These are phyloP conservation scores for Trichoderma reesei DNA, from an alignment of 495 filamentous ascomycete genomes.

Conservation along the genomic window DNA sequence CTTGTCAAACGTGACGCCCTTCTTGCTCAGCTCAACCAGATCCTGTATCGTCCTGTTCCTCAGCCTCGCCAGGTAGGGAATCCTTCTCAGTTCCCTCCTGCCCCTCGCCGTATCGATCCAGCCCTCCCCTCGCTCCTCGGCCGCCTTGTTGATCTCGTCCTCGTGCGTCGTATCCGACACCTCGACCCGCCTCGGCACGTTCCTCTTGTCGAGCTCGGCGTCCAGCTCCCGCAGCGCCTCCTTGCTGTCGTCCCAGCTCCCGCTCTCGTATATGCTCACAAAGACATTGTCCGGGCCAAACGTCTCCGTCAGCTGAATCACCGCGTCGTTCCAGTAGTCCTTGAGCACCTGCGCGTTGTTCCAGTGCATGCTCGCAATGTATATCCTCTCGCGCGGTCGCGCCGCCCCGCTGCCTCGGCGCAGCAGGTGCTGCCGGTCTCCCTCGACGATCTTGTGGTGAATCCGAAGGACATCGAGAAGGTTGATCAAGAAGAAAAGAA, in stretches of 20 bases:
- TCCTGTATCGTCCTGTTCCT: conserved; percentile 48
- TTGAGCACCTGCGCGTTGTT: conserved; percentile 57
- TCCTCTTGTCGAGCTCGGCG: conserved; percentile 37
- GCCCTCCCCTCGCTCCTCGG: conserved; percentile 29
- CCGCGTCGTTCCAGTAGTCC: conserved; percentile 49
- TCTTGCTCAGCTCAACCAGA: conserved; percentile 37
- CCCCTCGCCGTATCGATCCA: conserved; percentile 48
- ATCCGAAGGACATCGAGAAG: conserved; percentile 18
- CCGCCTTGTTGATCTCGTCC: conserved; percentile 43
- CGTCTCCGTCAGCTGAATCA: conserved; percentile 44
- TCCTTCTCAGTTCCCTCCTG: conserved; percentile 46
- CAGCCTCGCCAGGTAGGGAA: conserved; percentile 56
- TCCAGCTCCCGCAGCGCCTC: conserved; percentile 53
- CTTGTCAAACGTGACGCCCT: conserved; percentile 51
- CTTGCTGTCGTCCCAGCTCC: conserved; percentile 63
- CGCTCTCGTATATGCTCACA: conserved; percentile 60
- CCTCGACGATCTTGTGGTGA: conserved; percentile 6
- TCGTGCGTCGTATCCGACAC: conserved; percentile 45
- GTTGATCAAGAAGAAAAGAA: conserved; percentile 16
- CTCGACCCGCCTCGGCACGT: conserved; percentile 44
- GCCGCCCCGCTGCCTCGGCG: conserved; percentile 1
- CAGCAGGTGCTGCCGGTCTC: background rate
- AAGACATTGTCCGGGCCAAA: conserved; percentile 60
- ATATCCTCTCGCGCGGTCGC: conserved; percentile 37
- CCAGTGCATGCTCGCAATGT: conserved; percentile 60